phyloP scores from a whole-genome alignment of 108 stramenopile species.

The Skeletonema grethae region DNA sequence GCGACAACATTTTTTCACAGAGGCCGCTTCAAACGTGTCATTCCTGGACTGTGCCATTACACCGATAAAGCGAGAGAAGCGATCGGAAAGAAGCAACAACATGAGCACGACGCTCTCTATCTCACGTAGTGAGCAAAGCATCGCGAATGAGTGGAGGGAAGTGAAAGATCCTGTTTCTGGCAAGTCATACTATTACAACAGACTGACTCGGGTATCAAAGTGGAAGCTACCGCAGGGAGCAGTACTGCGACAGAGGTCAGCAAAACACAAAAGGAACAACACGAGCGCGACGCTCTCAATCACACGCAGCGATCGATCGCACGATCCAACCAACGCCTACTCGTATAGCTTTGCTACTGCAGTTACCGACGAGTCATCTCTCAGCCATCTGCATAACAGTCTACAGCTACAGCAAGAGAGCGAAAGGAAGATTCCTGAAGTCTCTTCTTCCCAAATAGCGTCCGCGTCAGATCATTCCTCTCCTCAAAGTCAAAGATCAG shows the following conservation, averaged over 20 bases:
- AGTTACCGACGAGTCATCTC: slow-evolving; percentile 2
- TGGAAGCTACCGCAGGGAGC: slow-evolving; percentile 80
- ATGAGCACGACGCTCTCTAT: background rate
- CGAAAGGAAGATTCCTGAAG: background rate
- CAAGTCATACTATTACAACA: slow-evolving; percentile 91
- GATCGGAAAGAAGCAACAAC: background rate
- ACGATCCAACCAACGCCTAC: no score
- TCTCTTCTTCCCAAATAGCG: background rate
- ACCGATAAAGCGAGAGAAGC: background rate
- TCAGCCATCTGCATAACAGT: background rate
- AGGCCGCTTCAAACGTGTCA: background rate
- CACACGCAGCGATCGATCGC: no score
- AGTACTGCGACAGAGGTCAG: slow-evolving; percentile 3
- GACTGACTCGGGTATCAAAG: slow-evolving; percentile 81
- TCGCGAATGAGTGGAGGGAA: slow-evolving; percentile 57
- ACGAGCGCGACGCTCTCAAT: no score
- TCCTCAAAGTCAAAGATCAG: background rate
- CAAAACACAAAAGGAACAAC: background rate
- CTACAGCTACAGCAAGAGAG: background rate
- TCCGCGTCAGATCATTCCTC: background rate
- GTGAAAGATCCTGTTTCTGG: slow-evolving; percentile 80
- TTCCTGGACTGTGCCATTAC: background rate
- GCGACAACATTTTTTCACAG: background rate
- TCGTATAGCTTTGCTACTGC: background rate
- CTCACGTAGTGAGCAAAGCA: background rate